Base-by-base conservation (phyloP, 169 alveolate genomes). In the Plasmodium fragile region DNA sequence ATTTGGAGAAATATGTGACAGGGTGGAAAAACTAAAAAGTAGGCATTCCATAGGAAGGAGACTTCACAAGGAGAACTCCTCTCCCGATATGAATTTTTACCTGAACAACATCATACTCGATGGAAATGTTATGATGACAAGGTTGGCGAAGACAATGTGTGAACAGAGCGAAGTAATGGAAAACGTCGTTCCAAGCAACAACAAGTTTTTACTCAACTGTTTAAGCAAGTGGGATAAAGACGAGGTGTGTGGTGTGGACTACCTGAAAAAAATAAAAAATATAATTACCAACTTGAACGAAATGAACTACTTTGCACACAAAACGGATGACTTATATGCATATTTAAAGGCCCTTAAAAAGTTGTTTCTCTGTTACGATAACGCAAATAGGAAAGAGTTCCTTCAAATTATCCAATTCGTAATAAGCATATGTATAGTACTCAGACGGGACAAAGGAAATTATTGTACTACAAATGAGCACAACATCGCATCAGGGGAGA, bases 301-400 rank as follows among this genome's bases (percentile, higher is more conserved):
- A 28, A 28, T 34, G 25, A 81, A 81, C 22, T 81, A 45, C 69
- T 91, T 91, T 16, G 75, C 81, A 91, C 45, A 36, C 22, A 81
- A 55, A 70, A 45, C 10, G 53, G 81, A 91, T 36, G 83, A 80
- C 22, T 70, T 91, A 65, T 70, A 16, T 91, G 53, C 75, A 32
- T 91, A 80, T 45, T 80, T 91, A 30, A 91, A 91, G 36, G 18
- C 71, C 53, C 55, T 91, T 3, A 81, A 91, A 91, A 91, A 81
- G 41, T n/a, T 91, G 22, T 70, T 91, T 28, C 16, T 81, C n/a
- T 81, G 10, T 43, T 71, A 77, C 55, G 92, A 91, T 16, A 52
- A 53, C 13, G 49, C 25, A 22, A 70, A 43, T 39, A 91, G 92
- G 82, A 70, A 73, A 34, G 79, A 79, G 41, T 36, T 91, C 22